These are phyloP conservation scores for Mortierella polycephala DNA, from an alignment of 371 early-diverging fungal species.

Conservation along the genomic window DNA sequence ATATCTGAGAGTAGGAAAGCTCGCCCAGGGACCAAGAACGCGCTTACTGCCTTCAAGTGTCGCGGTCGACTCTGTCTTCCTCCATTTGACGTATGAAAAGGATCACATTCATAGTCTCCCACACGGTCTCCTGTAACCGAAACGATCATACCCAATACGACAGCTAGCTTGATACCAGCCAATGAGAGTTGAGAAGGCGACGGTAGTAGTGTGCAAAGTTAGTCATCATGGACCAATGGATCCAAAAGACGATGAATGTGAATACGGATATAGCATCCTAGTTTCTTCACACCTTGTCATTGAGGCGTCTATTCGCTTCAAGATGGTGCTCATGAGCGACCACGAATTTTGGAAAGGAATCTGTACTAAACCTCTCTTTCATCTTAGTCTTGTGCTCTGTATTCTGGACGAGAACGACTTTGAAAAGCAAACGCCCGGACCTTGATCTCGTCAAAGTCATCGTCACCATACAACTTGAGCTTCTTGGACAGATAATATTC, in stretches of 20 bases:
- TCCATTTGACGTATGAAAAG: slow-evolving; percentile 27
- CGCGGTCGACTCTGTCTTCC: slow-evolving; percentile 18
- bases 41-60: slow-evolving; percentile 8
- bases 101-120: slow-evolving; percentile 29
- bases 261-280: not conserved
- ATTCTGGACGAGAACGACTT: slow-evolving; percentile 18
- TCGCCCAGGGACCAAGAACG: slow-evolving; percentile 5
- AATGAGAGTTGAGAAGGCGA: slow-evolving; percentile 15
- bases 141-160: slow-evolving; percentile 14
- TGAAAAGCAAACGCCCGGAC: slow-evolving; percentile 23
- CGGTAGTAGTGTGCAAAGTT: not conserved
- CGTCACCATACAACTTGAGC: slow-evolving; percentile 17
- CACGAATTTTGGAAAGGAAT: slow-evolving; percentile 18
- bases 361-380: slow-evolving; percentile 18
- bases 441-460: slow-evolving; percentile 39
- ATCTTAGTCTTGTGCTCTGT: slow-evolving; percentile 28
- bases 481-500: slow-evolving; percentile 36
- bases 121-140: slow-evolving; percentile 29
- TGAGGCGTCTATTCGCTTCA: slow-evolving; percentile 24
- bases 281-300: slow-evolving; percentile 25
- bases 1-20: no score
- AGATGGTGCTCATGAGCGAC: slow-evolving; percentile 28
- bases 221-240: not conserved
- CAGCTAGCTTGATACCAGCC: slow-evolving; percentile 17
- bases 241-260: no score